Percentiles rank a stretch among this genome's conserved stretches.
phyloP scores from a whole-genome alignment of 2,329 filamentous ascomycete species.

The Fusarium ramigenum region DNA sequence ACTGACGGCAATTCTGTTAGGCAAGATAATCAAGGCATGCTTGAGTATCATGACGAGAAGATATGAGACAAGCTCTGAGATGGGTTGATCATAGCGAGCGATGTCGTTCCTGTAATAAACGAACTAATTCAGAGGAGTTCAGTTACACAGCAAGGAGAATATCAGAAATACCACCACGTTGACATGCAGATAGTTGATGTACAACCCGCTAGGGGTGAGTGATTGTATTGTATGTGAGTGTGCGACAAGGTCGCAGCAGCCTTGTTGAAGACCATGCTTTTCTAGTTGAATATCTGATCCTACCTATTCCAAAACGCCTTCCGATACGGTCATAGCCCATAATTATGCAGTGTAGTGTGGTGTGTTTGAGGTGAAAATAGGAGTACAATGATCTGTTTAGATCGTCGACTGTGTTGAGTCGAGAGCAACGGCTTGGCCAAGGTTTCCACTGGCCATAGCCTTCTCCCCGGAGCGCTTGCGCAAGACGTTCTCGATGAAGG shows the following conservation, averaged over 20 bases:
- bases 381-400: slow-evolving; percentile 18
- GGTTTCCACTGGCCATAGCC: slow-evolving; percentile 44
- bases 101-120: neutral
- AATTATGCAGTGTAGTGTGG: slow-evolving; percentile 35
- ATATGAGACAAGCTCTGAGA: neutral
- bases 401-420: slow-evolving; percentile 44
- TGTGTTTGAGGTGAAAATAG: slow-evolving; percentile 19
- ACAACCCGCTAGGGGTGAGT: slow-evolving; percentile 11
- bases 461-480: slow-evolving; percentile 75
- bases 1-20: neutral
- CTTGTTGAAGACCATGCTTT: slow-evolving; percentile 45
- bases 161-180: neutral
- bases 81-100: neutral
- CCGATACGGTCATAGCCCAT: slow-evolving; percentile 39
- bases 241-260: slow-evolving; percentile 23
- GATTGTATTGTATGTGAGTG: slow-evolving; percentile 25
- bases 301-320: slow-evolving; percentile 41
- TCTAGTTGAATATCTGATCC: slow-evolving; percentile 43
- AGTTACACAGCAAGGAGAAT: slow-evolving; percentile 8
- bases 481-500: slow-evolving; percentile 98
- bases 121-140: neutral
- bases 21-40: neutral
- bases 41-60: neutral
- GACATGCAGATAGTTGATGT: slow-evolving; percentile 2
- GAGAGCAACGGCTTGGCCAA: slow-evolving; percentile 54